Evolutionary conservation across 2,329 filamentous ascomycete genomes (phyloP), one percentile per base, ranked within the genome.

Genomic region (Alternaria gansuensis): DNA sequence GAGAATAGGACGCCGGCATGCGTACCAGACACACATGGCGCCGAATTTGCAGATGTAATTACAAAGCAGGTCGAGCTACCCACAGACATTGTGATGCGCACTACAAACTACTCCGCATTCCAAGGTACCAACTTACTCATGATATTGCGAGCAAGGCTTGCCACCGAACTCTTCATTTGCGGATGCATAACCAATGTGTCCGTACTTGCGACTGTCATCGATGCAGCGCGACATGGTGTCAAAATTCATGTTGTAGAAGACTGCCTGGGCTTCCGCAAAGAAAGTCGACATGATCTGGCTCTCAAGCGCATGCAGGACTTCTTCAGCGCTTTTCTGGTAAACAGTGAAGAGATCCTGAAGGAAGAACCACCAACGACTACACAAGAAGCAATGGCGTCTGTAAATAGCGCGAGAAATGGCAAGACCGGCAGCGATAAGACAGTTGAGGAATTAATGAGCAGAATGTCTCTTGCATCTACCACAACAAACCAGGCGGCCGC

Each of bases 31-130:
- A 78, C 78, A 72, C 36, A 75, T 82, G 66, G 86, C 74, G 73
- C 81, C 66, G 75, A 86, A 44, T 84, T 85, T 51, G 80, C 81
- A 3, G 80, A 82, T 5, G 74, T 79, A 5, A 73, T 88, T 41
- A 76, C 82, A 37, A 73, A 79, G 31, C 78, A 83, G 41, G 82
- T 88, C 45, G 79, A 85, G 52, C 57, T 63, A 0, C 68, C 77
- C n/a, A 74, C 79, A 28, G 87, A 89, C 69, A 79, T 82, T 9
- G 73, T 87, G 21, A 76, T 87, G 44, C 79, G 83, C 52, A 98
- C 97, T 77, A 87, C 87, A 5, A 86, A 92, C 67, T 98, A 98
- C 77, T 98, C 95, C 4, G 93, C 93, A 13, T 93, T 98, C 73
- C 86, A 88, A 52, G 87, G 86, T 8, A 91, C 89, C 0, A 84